Percentiles rank a stretch among this genome's conserved stretches.
Conservation (phyloP, 768 basidiomycete genomes). For the Boletellus emodensis region DNA sequence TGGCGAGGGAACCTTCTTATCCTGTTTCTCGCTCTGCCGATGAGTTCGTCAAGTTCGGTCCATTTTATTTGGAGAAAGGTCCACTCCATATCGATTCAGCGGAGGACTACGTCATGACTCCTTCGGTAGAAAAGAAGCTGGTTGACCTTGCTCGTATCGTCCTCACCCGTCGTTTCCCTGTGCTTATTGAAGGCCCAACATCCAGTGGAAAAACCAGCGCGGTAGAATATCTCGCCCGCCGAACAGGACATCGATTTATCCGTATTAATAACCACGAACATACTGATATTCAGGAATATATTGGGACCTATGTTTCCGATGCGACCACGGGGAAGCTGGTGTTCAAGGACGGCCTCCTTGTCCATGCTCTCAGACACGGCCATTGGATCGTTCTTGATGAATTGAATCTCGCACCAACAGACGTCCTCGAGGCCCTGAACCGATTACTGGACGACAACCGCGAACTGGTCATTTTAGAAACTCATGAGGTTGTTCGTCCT, state of each 20-base stretch:
- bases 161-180: constrained; percentile 83
- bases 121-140: constrained; percentile 93
- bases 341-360: constrained; percentile 91
- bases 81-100: constrained; percentile 55
- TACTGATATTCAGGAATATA: constrained; percentile 98
- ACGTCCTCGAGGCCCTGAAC: constrained; percentile 96
- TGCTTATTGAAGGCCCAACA: constrained; percentile 96
- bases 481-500: constrained; percentile 88
- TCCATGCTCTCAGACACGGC: constrained; percentile 85
- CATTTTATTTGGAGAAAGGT: constrained; percentile 86
- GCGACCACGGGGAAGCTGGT: constrained; percentile 88
- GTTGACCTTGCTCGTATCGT: constrained; percentile 91
- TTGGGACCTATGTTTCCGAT: constrained; percentile 95
- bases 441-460: constrained; percentile 96
- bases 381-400: constrained; percentile 99
- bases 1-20: constrained; percentile 62
- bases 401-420: constrained; percentile 94
- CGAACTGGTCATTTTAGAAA: constrained; percentile 92
- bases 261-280: constrained; percentile 99
- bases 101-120: constrained; percentile 90
- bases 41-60: constrained; percentile 79
- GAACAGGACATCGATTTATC: constrained; percentile 92
- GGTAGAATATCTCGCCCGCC: constrained; percentile 88
- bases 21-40: constrained; percentile 44
- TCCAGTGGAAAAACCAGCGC: constrained; percentile 98